Percentiles rank a stretch among this genome's conserved stretches.
Evolutionary conservation across 2,329 filamentous ascomycete genomes (phyloP).

Genomic region (Aureobasidium vineae): DNA sequence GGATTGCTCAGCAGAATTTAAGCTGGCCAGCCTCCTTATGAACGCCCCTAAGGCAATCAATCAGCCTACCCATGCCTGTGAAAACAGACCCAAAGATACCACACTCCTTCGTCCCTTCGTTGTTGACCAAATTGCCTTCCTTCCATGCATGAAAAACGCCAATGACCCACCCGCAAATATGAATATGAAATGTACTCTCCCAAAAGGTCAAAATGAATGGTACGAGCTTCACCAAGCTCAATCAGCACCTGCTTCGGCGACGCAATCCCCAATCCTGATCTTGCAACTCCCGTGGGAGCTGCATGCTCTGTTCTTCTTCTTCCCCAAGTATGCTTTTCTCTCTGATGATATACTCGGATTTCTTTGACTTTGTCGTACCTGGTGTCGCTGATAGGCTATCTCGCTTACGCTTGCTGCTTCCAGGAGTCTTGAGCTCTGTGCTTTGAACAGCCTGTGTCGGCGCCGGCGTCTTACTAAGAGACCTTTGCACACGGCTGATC

Average conservation of each 20-base stretch:
- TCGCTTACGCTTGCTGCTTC: conserved; percentile 34
- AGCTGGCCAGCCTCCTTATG: not conserved
- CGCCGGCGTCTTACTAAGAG: conserved; percentile 27
- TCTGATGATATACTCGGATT: conserved; percentile 31
- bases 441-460: not conserved
- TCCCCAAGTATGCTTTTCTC: conserved; percentile 29
- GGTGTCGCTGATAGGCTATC: conserved; percentile 35
- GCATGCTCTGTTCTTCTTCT: conserved; percentile 34
- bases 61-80: not conserved
- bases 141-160: conserved; percentile 10
- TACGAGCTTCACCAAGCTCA: conserved; percentile 2
- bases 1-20: conserved; percentile 6
- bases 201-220: not conserved
- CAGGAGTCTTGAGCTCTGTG: conserved; percentile 22
- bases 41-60: not conserved
- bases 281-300: conserved; percentile 36
- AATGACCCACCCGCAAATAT: not conserved
- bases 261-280: conserved; percentile 26
- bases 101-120: not conserved
- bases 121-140: not conserved
- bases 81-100: not conserved
- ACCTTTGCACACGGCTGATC: not conserved
- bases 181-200: not conserved
- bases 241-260: conserved; percentile 15
- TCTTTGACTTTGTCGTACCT: conserved; percentile 31